Evolutionary conservation across 768 basidiomycete genomes (phyloP).

Genomic region (Bullera alba): DNA sequence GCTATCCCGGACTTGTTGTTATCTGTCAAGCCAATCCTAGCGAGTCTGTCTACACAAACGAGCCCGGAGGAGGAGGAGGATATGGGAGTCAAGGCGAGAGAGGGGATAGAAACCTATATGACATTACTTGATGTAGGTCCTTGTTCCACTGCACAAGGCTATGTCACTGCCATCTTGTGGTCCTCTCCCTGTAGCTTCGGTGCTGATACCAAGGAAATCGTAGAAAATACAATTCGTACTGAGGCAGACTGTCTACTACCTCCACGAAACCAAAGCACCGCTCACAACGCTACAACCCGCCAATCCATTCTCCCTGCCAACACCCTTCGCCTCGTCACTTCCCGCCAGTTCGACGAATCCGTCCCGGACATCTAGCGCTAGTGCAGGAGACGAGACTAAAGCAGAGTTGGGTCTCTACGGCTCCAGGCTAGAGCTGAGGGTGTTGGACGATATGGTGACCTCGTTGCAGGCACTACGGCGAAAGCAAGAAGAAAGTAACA

Average conservation of each 20-base stretch:
- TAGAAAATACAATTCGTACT: slow-evolving; percentile 43
- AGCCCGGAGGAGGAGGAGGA: slow-evolving; percentile 26
- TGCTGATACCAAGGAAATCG: background rate
- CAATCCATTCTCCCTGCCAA: slow-evolving; percentile 20
- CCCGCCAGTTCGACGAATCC: background rate
- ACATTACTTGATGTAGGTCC: slow-evolving; percentile 27
- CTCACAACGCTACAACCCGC: slow-evolving; percentile 20
- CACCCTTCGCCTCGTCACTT: slow-evolving; percentile 31
- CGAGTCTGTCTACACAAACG: no score
- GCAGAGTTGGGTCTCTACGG: slow-evolving; percentile 30
- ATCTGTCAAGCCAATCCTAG: slow-evolving; percentile 32
- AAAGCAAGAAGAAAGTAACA: slow-evolving; percentile 1
- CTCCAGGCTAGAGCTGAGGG: slow-evolving; percentile 20
- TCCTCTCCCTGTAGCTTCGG: background rate
- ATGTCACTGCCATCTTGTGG: background rate
- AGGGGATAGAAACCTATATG: slow-evolving; percentile 29
- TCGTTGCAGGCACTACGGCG: slow-evolving; percentile 9
- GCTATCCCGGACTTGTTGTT: slow-evolving; percentile 28
- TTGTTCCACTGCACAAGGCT: background rate
- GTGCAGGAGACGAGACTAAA: background rate
- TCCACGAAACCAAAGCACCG: slow-evolving; percentile 28
- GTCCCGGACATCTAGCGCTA: background rate
- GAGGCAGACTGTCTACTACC: slow-evolving; percentile 38
- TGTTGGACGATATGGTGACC: slow-evolving; percentile 19
- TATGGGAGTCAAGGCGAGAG: slow-evolving; percentile 14